phyloP scores from a whole-genome alignment of 2,329 filamentous ascomycete species.

The Microdochium trichocladiopsis region DNA sequence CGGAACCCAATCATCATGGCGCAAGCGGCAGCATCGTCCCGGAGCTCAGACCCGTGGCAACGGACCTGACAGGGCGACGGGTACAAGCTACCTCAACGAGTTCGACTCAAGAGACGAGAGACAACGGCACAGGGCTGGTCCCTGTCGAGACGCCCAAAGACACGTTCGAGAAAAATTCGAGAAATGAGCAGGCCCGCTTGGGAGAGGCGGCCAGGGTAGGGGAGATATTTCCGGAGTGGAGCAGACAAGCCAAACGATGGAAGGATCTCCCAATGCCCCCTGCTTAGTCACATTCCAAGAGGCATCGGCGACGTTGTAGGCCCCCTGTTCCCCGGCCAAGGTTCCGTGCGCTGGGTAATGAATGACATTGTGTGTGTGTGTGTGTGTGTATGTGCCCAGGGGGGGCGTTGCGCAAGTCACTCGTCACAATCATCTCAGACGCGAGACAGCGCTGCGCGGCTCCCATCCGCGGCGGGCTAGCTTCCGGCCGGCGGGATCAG shows the following conservation, averaged over 20 bases:
- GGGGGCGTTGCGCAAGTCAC: not conserved
- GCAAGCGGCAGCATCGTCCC: not conserved
- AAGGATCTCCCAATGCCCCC: constrained; percentile 15
- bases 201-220: constrained; percentile 16
- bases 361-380: not conserved
- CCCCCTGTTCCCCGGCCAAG: constrained; percentile 1
- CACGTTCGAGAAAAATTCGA: constrained; percentile 27
- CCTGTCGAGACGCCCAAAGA: constrained; percentile 13
- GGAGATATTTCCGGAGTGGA: constrained; percentile 21
- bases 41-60: not conserved
- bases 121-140: not conserved
- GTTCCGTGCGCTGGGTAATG: not conserved
- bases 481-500: not conserved
- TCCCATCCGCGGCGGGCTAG: not conserved
- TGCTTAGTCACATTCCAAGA: not conserved
- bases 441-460: not conserved
- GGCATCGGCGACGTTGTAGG: constrained; percentile 3
- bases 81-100: not conserved
- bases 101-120: not conserved
- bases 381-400: not conserved
- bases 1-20: not conserved
- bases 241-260: constrained; percentile 9
- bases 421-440: not conserved
- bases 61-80: not conserved
- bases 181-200: constrained; percentile 11